Evolutionary conservation across 148 eudicot genomes (phyloP).

Genomic region (Dysphania ambrosioides): DNA sequence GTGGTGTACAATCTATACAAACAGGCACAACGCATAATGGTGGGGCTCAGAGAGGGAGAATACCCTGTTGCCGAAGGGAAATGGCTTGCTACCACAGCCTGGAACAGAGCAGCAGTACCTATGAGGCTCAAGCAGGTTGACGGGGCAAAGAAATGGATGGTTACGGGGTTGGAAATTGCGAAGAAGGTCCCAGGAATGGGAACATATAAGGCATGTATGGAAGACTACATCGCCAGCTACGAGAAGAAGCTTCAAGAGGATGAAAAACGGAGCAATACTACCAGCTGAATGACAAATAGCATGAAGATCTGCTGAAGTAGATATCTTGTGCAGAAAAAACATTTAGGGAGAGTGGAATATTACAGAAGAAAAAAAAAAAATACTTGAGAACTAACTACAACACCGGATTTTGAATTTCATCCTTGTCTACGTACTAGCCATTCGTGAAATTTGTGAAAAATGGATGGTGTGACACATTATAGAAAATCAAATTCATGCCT

Average conservation of each 20-base stretch:
- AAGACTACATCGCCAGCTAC: conserved; percentile 56
- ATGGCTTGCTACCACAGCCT: conserved; percentile 92
- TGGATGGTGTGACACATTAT: background rate
- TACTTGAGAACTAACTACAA: background rate
- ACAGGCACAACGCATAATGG: conserved; percentile 87
- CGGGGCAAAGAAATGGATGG: conserved; percentile 83
- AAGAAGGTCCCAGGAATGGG: conserved; percentile 78
- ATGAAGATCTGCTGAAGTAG: background rate
- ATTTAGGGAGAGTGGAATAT: background rate
- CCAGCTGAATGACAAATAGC: background rate
- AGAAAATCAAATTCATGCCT: background rate
- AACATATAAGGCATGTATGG: conserved; percentile 68
- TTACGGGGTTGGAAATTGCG: conserved; percentile 70
- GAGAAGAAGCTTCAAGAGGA: conserved; percentile 48
- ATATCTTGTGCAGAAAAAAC: conserved; percentile 19
- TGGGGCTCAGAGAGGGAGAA: conserved; percentile 82
- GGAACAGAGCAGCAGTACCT: conserved; percentile 90
- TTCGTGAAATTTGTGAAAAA: background rate
- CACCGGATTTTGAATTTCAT: background rate
- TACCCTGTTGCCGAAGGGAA: conserved; percentile 82
- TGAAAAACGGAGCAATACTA: conserved; percentile 20
- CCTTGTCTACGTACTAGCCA: background rate
- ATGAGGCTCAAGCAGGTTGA: conserved; percentile 62
- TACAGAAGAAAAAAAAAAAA: background rate
- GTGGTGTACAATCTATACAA: conserved; percentile 54